Base-by-base conservation (phyloP, 768 basidiomycete species). In the Amanita phalloides region DNA sequence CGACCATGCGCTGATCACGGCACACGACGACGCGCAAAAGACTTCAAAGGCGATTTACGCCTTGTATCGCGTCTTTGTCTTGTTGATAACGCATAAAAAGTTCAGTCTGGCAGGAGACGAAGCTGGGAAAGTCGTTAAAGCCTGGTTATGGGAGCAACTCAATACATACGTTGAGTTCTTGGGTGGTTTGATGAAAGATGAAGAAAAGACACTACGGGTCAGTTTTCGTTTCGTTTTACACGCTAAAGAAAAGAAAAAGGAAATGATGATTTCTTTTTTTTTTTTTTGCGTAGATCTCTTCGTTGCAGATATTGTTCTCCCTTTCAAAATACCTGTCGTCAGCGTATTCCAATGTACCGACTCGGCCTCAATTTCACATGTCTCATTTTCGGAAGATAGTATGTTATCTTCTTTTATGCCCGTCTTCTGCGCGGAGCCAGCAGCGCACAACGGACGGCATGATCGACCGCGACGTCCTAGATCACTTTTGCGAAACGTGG, bases 21-120 rank as follows among this genome's bases (percentile, higher is more conserved):
- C 73, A 1, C 58, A 69, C 38, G 74, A 69, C 38, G 74, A 80
- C 37, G 69, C 86, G 0, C 73, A 74, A 56, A 73, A 78, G 26
- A 76, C 81, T 11, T 86, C 72, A 14, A 91, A 86, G 62, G 82
- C 78, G 1, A 75, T 92, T 14, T 95, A 91, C 66, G 84, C 90
- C 0, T 64, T 87, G 4, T 93, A 95, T 64, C 71, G 93, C 36
- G 72, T 84, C 10, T 92, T 90, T 61, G 78, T 86, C 7, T 57
- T 74, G 20, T 66, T 88, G 33, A 74, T 91, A 45, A 63, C 72
- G 3, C 72, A 73, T 28, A 78, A 81, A 2, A 79, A 81, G 55
- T 67, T 91, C 11, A 70, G 70, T 33, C 49, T 68, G 32, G 68
- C 70, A 25, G 73, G 71, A 13, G 70, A 77, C 32, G 81, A 79